phyloP scores from a whole-genome alignment of 495 filamentous ascomycete genomes.

The Pseudomonodictys pantanalensis region DNA sequence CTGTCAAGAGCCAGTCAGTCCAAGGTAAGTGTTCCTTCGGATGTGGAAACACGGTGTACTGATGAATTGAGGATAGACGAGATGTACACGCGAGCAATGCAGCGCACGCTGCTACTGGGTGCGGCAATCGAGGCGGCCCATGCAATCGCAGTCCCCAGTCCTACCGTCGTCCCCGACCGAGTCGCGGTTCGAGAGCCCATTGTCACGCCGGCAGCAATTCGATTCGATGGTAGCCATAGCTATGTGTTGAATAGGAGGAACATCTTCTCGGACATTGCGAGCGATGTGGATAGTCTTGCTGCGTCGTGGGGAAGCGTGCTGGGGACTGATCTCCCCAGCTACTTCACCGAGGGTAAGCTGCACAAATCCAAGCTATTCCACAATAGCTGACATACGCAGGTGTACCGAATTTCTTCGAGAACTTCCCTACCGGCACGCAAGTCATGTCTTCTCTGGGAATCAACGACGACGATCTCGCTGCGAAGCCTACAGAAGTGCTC shows the following conservation, averaged over 20 bases:
- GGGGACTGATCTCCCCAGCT: conserved; percentile 27
- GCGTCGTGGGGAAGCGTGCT: conserved; percentile 22
- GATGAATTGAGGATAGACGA: too few relatives aligned
- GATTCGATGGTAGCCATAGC: conserved; percentile 21
- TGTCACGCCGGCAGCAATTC: conserved; percentile 29
- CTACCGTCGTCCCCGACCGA: conserved; percentile 20
- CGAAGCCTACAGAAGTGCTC: conserved; percentile 65
- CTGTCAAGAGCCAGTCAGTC: too few relatives aligned
- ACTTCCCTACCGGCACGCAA: conserved; percentile 58
- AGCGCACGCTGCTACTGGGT: conserved; percentile 4
- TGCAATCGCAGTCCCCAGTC: conserved; percentile 25
- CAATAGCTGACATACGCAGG: neutral
- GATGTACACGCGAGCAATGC: neutral
- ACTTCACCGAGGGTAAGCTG: conserved; percentile 23
- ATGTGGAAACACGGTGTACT: too few relatives aligned
- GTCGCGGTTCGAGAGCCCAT: conserved; percentile 20
- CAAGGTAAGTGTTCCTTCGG: too few relatives aligned
- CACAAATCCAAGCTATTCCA: neutral
- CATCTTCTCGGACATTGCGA: conserved; percentile 26
- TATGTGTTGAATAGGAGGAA: conserved; percentile 25
- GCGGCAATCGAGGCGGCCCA: conserved; percentile 2
- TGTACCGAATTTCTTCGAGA: conserved; percentile 65
- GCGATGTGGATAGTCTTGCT: conserved; percentile 18
- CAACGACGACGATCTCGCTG: conserved; percentile 52
- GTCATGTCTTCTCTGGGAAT: conserved; percentile 61